Percentiles rank a stretch among this genome's conserved stretches.
These are phyloP conservation scores for Nannochloris sp. DNA, from an alignment of 139 green algal species.

Conservation along the genomic window DNA sequence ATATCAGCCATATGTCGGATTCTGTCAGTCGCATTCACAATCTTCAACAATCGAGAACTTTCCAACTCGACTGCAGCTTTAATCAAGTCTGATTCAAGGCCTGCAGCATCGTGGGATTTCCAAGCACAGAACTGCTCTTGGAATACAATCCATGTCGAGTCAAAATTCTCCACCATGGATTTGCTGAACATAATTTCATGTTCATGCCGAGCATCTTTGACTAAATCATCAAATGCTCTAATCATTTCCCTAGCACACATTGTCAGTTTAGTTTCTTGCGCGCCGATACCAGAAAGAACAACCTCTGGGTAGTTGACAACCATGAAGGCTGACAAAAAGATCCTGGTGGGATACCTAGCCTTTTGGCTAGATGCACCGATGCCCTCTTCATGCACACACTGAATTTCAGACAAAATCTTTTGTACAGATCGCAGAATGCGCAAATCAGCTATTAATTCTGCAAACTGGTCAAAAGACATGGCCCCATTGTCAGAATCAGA, in stretches of 20 bases:
- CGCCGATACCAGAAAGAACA: constrained; percentile 37
- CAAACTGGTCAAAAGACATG: constrained; percentile 57
- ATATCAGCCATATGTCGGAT: neutral
- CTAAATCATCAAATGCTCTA: constrained; percentile 51
- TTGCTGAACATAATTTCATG: neutral
- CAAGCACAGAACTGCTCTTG: constrained; percentile 85
- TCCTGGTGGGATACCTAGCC: constrained; percentile 63
- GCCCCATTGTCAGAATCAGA: neutral
- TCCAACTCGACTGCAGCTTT: constrained; percentile 51
- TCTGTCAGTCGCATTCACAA: constrained; percentile 11
- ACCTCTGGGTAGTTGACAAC: constrained; percentile 58
- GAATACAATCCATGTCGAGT: constrained; percentile 75
- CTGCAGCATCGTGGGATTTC: constrained; percentile 75
- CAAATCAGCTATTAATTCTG: constrained; percentile 39
- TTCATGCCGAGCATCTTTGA: constrained; percentile 17
- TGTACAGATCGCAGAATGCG: constrained; percentile 41
- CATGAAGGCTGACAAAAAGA: constrained; percentile 88
- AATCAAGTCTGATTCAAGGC: constrained; percentile 65
- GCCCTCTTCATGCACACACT: constrained; percentile 21
- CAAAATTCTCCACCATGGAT: constrained; percentile 45
- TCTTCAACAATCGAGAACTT: constrained; percentile 38
- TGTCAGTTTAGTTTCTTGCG: constrained; percentile 45
- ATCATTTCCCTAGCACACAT: constrained; percentile 45
- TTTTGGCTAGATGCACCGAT: neutral
- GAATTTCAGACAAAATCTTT: constrained; percentile 53